A percentile compares a stretch with the other conserved stretches of the same genome.
Conservation (phyloP, 148 eudicot species). For the Nyssa sinensis region DNA sequence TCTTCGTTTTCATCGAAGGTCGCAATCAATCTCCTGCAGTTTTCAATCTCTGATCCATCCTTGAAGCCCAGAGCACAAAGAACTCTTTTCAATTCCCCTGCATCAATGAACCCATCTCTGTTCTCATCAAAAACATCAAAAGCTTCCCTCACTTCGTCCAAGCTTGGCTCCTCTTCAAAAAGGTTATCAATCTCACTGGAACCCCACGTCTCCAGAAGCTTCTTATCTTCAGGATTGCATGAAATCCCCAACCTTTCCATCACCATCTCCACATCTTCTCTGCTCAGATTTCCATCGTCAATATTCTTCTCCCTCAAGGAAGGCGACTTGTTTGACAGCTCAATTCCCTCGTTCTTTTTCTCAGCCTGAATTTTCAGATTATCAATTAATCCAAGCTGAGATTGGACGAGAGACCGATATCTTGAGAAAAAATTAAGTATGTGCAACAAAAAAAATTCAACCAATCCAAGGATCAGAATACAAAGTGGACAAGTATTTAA, state of each 20-base stretch:
- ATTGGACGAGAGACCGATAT: neutral
- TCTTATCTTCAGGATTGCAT: conserved; percentile 20
- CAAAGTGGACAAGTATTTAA: neutral
- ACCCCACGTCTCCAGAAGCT: conserved; percentile 12
- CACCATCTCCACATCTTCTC: conserved; percentile 37
- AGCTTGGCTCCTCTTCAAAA: conserved; percentile 63
- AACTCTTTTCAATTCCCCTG: conserved; percentile 56
- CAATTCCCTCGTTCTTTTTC: conserved; percentile 11
- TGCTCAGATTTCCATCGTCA: conserved; percentile 17
- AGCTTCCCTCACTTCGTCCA: conserved; percentile 55
- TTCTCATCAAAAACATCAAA: conserved; percentile 69
- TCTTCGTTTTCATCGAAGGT: conserved; percentile 45
- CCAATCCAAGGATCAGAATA: neutral
- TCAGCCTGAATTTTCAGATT: conserved; percentile 4
- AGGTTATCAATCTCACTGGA: conserved; percentile 27
- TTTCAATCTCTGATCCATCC: conserved; percentile 33
- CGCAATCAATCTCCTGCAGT: conserved; percentile 51
- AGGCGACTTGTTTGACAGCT: neutral
- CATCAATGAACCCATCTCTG: conserved; percentile 73
- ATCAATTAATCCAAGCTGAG: neutral
- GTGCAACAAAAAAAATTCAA: neutral
- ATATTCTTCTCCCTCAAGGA: neutral
- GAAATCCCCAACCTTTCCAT: conserved; percentile 47
- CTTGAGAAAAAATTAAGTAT: neutral
- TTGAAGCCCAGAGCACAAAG: conserved; percentile 44